Conservation (phyloP, 345 rosid genomes). For the Sapria himalayana region DNA sequence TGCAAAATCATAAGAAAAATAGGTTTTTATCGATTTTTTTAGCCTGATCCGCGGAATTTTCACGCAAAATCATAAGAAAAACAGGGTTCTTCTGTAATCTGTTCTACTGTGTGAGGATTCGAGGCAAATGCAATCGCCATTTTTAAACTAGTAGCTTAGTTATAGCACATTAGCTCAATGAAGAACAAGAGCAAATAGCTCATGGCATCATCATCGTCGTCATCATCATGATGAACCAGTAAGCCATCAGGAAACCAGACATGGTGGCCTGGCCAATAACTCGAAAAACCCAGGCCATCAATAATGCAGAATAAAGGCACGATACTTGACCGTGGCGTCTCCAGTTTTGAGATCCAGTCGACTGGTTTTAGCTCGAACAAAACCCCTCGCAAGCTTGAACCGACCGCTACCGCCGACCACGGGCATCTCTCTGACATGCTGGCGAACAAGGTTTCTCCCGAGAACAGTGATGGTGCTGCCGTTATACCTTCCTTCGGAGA, state of each 20-base stretch:
- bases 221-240: too few relatives aligned
- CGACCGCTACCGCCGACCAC: constrained; percentile 61
- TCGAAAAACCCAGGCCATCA: background rate
- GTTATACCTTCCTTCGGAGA: constrained; percentile 43
- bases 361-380: constrained; percentile 32
- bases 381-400: constrained; percentile 59
- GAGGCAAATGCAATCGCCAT: background rate
- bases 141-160: too few relatives aligned
- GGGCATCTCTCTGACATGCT: constrained; percentile 52
- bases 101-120: background rate
- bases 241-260: too few relatives aligned
- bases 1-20: too few relatives aligned
- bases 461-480: constrained; percentile 45
- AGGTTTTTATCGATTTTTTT: too few relatives aligned
- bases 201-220: background rate
- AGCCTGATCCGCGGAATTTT: too few relatives aligned
- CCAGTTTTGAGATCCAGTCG: constrained; percentile 12
- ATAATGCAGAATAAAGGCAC: constrained; percentile 6
- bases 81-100: too few relatives aligned
- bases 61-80: too few relatives aligned
- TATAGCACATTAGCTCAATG: too few relatives aligned
- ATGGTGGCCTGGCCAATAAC: too few relatives aligned
- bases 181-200: too few relatives aligned
- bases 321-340: constrained; percentile 7
- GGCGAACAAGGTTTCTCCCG: constrained; percentile 37